phyloP scores from a whole-genome alignment of 495 filamentous ascomycete genomes.

The Ascodesmis nigricans region DNA sequence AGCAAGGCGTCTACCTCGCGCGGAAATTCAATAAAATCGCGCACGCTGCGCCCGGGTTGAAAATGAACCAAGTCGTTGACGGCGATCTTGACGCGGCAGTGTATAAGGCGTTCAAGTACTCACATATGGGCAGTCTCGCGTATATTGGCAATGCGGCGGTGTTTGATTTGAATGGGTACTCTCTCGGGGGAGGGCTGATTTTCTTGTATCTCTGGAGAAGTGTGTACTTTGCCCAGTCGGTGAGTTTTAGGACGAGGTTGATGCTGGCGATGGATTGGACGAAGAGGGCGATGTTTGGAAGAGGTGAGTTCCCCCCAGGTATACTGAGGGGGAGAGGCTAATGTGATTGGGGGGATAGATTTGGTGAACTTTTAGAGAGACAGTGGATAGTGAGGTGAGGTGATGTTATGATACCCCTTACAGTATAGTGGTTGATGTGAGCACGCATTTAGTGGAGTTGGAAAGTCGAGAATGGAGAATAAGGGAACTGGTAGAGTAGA shows the following conservation, averaged over 20 bases:
- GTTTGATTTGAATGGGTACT: constrained; percentile 61
- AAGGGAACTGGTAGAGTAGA: too few relatives aligned
- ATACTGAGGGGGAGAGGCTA: neutral
- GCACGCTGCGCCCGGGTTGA: constrained; percentile 50
- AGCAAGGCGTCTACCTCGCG: constrained; percentile 85
- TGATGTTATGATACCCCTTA: too few relatives aligned
- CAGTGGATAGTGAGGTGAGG: too few relatives aligned
- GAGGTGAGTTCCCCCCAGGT: constrained; percentile 40
- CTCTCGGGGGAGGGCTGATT: constrained; percentile 62
- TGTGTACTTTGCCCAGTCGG: constrained; percentile 95
- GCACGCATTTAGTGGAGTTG: too few relatives aligned
- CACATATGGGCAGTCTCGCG: constrained; percentile 73
- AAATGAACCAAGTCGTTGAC: constrained; percentile 56
- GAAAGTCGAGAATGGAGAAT: too few relatives aligned
- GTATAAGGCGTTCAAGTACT: constrained; percentile 91
- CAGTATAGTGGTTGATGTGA: too few relatives aligned
- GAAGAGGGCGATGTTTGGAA: constrained; percentile 83
- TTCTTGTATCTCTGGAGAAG: constrained; percentile 88
- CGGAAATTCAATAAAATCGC: constrained; percentile 89
- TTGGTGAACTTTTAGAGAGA: constrained; percentile 25
- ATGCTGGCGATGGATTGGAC: constrained; percentile 96
- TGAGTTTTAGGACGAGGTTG: constrained; percentile 71
- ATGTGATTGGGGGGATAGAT: constrained; percentile 10
- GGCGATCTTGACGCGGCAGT: constrained; percentile 83
- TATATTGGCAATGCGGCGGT: constrained; percentile 94